phyloP scores from a whole-genome alignment of 768 basidiomycete species.

The Kwoniella sp. region DNA sequence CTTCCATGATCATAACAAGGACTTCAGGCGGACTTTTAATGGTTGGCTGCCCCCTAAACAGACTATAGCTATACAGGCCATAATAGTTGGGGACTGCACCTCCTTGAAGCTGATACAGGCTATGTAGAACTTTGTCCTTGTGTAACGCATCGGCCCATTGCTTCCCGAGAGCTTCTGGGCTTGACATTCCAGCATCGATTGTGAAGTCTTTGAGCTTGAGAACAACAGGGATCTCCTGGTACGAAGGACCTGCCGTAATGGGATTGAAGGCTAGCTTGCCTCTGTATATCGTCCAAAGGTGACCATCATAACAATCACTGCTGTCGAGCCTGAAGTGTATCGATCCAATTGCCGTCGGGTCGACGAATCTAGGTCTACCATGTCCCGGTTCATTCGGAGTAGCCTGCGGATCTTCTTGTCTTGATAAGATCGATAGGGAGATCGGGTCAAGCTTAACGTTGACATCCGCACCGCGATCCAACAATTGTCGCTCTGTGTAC shows the following conservation, averaged over 20 bases:
- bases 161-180: background rate
- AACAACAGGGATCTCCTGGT: background rate
- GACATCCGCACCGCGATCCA: background rate
- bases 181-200: background rate
- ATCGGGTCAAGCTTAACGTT: background rate
- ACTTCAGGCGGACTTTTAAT: background rate
- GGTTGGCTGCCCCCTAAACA: background rate
- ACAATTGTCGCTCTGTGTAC: no score
- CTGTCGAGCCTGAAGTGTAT: background rate
- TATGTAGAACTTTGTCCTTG: background rate
- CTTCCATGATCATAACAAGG: background rate
- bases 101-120: background rate
- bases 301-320: background rate
- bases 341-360: background rate
- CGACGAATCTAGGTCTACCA: background rate
- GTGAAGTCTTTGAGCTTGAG: background rate
- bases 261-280: background rate
- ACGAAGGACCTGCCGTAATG: background rate
- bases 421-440: background rate
- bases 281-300: background rate
- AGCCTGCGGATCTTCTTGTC: background rate
- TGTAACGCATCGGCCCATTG: background rate
- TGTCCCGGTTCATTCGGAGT: background rate
- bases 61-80: background rate
- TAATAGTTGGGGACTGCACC: background rate